Conservation (phyloP, 1,139 yeast species). For the Taphrina wiesneri region DNA sequence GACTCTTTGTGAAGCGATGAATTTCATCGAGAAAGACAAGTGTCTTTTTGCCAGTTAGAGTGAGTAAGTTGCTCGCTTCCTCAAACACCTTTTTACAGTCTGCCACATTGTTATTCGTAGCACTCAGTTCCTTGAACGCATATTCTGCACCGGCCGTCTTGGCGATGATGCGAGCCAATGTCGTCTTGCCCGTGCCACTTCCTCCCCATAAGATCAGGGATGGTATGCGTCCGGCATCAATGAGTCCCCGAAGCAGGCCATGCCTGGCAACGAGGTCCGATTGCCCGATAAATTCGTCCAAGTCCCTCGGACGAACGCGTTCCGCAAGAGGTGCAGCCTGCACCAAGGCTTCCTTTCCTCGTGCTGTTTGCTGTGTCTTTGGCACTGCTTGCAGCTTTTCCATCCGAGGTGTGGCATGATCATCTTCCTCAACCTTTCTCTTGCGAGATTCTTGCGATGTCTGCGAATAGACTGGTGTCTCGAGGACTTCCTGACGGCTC, state of each 20-base stretch:
- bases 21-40: slow-evolving; percentile 89
- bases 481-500: not conserved
- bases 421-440: slow-evolving; percentile 1
- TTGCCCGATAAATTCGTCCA: slow-evolving; percentile 85
- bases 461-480: slow-evolving; percentile 10
- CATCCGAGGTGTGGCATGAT: not conserved
- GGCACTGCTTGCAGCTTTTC: slow-evolving; percentile 28
- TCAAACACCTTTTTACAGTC: slow-evolving; percentile 73
- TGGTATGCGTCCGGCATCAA: slow-evolving; percentile 60
- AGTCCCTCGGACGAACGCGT: slow-evolving; percentile 68
- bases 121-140: slow-evolving; percentile 79
- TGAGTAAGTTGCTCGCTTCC: slow-evolving; percentile 67
- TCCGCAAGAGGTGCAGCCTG: slow-evolving; percentile 69
- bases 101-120: slow-evolving; percentile 71
- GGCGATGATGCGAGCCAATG: slow-evolving; percentile 62
- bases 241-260: slow-evolving; percentile 71
- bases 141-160: slow-evolving; percentile 51
- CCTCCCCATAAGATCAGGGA: slow-evolving; percentile 91
- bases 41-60: slow-evolving; percentile 67
- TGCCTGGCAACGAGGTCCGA: slow-evolving; percentile 70
- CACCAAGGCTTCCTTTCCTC: slow-evolving; percentile 18
- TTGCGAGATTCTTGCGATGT: slow-evolving; percentile 5
- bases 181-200: slow-evolving; percentile 70
- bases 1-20: slow-evolving; percentile 75
- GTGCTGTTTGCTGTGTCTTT: slow-evolving; percentile 1